A percentile compares a stretch with the other conserved stretches of the same genome.
These are phyloP conservation scores for Lentinula aciculospora DNA, from an alignment of 768 basidiomycete genomes.

Conservation along the genomic window DNA sequence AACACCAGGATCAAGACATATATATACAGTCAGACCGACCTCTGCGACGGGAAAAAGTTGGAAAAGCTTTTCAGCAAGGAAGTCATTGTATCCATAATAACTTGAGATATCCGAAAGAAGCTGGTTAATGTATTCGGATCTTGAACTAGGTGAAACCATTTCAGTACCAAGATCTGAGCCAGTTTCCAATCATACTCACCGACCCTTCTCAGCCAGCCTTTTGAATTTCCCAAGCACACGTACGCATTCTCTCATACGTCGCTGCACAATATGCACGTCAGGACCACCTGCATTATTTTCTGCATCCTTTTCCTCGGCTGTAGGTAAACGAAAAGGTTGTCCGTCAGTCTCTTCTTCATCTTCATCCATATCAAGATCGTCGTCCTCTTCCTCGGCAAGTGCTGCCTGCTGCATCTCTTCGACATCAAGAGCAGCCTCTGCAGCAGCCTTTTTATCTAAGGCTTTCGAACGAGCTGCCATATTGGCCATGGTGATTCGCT, in stretches of 20 bases:
- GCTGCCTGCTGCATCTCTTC: conserved; percentile 60
- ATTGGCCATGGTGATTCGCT: conserved; percentile 66
- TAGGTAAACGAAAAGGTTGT: conserved; percentile 61
- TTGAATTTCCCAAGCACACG: conserved; percentile 70
- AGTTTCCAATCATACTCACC: conserved; percentile 37
- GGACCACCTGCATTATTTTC: conserved; percentile 66
- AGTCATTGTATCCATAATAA: conserved; percentile 98
- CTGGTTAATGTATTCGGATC: conserved; percentile 88
- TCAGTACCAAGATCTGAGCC: neutral
- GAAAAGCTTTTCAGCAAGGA: conserved; percentile 91
- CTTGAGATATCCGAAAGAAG: conserved; percentile 84
- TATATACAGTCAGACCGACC: conserved; percentile 37
- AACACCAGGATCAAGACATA: neutral
- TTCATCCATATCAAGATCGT: conserved; percentile 35
- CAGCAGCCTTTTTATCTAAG: conserved; percentile 60
- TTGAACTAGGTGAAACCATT: conserved; percentile 44
- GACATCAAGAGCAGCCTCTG: conserved; percentile 63
- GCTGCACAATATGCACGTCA: conserved; percentile 71
- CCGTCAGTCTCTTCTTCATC: conserved; percentile 41
- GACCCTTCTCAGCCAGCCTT: conserved; percentile 56
- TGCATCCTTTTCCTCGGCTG: conserved; percentile 63
- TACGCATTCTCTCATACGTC: conserved; percentile 74
- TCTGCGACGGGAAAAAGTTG: conserved; percentile 89
- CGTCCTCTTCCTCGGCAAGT: conserved; percentile 40
- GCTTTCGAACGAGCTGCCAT: conserved; percentile 80